A percentile compares a stretch with the other conserved stretches of the same genome.
phyloP scores from a whole-genome alignment of 495 filamentous ascomycete genomes.

The Arthonia radiata region DNA sequence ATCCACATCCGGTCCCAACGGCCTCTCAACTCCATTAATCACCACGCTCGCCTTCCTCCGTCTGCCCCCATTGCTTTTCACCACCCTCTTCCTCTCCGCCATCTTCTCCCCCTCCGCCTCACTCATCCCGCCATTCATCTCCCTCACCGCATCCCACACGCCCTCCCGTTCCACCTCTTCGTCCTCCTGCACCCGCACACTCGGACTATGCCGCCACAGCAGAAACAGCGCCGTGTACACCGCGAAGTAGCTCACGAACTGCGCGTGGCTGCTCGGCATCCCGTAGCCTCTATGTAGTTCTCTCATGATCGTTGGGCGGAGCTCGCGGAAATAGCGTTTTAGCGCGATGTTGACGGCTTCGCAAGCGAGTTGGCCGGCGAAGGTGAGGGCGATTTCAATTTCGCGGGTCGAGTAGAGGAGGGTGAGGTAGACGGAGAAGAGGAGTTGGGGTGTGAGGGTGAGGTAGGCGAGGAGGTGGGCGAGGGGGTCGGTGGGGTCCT shows the following conservation, averaged over 20 bases:
- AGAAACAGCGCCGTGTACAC: slow-evolving; percentile 63
- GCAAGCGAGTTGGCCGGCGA: slow-evolving; percentile 74
- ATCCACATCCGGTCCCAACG: too few species aligned
- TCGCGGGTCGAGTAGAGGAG: slow-evolving; percentile 78
- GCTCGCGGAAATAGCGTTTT: slow-evolving; percentile 78
- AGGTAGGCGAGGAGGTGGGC: slow-evolving; percentile 72
- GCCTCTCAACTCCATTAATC: too few species aligned
- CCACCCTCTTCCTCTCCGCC: slow-evolving; percentile 38
- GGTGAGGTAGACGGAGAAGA: slow-evolving; percentile 72
- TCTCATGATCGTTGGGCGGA: slow-evolving; percentile 20
- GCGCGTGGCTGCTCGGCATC: slow-evolving; percentile 95
- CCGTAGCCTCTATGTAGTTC: slow-evolving; percentile 54
- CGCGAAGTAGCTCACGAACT: slow-evolving; percentile 80
- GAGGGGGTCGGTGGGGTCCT: slow-evolving; percentile 71
- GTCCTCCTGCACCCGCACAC: slow-evolving; percentile 25
- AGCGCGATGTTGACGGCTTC: slow-evolving; percentile 80
- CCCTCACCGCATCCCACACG: slow-evolving; percentile 33
- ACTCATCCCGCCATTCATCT: slow-evolving; percentile 27
- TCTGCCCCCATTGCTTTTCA: slow-evolving; percentile 25
- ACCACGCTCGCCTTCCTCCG: too few species aligned
- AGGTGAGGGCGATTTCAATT: slow-evolving; percentile 72
- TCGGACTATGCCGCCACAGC: slow-evolving; percentile 45
- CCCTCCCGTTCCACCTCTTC: slow-evolving; percentile 39
- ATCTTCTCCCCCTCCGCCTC: slow-evolving; percentile 33
- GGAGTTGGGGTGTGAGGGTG: slow-evolving; percentile 71